phyloP scores from a whole-genome alignment of 2,329 filamentous ascomycete species.

The Ophiostoma sp. region DNA sequence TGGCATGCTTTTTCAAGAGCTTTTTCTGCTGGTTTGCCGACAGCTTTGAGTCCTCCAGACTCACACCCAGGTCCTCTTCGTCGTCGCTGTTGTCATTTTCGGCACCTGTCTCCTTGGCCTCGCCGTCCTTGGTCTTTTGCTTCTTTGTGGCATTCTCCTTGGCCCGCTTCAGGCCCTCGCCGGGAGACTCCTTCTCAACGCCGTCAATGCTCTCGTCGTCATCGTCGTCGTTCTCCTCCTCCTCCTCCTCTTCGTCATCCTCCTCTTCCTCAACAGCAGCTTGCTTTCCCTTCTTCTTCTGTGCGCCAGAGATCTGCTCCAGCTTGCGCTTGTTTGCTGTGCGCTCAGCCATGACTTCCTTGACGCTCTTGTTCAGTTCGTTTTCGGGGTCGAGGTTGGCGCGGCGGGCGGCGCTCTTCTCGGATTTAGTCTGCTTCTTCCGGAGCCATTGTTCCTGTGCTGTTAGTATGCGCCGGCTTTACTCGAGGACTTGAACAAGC shows the following conservation, averaged over 20 bases:
- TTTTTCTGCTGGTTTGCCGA: slow-evolving; percentile 48
- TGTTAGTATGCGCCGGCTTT: neutral
- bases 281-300: slow-evolving; percentile 10
- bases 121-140: slow-evolving; percentile 35
- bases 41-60: slow-evolving; percentile 29
- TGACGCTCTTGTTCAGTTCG: slow-evolving; percentile 71
- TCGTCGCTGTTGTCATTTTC: slow-evolving; percentile 27
- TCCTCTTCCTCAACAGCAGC: slow-evolving; percentile 36
- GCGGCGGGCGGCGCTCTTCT: slow-evolving; percentile 53
- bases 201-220: slow-evolving; percentile 46
- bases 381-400: slow-evolving; percentile 90
- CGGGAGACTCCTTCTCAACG: slow-evolving; percentile 53
- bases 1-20: slow-evolving; percentile 48
- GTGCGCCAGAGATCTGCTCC: slow-evolving; percentile 48
- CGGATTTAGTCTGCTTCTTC: slow-evolving; percentile 92
- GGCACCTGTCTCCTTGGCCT: slow-evolving; percentile 18
- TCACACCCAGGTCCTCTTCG: slow-evolving; percentile 27
- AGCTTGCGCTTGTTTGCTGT: slow-evolving; percentile 75
- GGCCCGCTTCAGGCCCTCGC: slow-evolving; percentile 56
- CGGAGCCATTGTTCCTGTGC: slow-evolving; percentile 82
- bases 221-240: slow-evolving; percentile 35
- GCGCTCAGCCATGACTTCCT: slow-evolving; percentile 76
- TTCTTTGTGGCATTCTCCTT: slow-evolving; percentile 47
- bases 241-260: slow-evolving; percentile 34
- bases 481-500: slow-evolving; percentile 40